These are phyloP conservation scores for Penicillium crustosum DNA, from an alignment of 2,329 filamentous ascomycete genomes.

Conservation along the genomic window DNA sequence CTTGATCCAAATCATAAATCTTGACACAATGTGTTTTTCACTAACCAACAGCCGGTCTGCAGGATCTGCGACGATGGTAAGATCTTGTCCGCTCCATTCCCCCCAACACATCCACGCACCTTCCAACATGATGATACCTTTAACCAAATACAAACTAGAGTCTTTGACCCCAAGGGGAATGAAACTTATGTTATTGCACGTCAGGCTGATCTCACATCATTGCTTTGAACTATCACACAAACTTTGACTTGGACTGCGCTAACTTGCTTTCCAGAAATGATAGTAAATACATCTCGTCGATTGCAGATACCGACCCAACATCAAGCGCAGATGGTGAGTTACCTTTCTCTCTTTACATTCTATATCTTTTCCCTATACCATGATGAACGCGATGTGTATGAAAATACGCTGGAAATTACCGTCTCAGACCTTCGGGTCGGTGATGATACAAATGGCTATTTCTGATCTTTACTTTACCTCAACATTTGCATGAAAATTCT, in stretches of 20 bases:
- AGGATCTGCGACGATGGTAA: conserved; percentile 29
- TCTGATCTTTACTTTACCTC: conserved; percentile 58
- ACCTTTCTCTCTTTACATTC: conserved; percentile 33
- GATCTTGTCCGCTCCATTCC: conserved; percentile 16
- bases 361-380: conserved; percentile 33
- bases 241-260: conserved; percentile 19
- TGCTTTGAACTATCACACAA: conserved; percentile 18
- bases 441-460: conserved; percentile 84
- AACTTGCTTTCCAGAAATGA: conserved; percentile 23
- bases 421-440: conserved; percentile 70
- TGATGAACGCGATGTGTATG: conserved; percentile 59
- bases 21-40: not conserved
- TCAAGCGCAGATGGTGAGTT: conserved; percentile 28
- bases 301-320: not conserved
- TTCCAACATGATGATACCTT: conserved; percentile 71
- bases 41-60: conserved; percentile 6
- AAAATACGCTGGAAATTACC: conserved; percentile 93
- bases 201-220: conserved; percentile 76
- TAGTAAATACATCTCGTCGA: not conserved
- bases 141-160: conserved; percentile 83
- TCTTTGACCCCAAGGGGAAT: conserved; percentile 83
- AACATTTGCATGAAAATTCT: conserved; percentile 18
- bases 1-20: not conserved
- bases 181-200: conserved; percentile 80
- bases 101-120: conserved; percentile 26